Base-by-base conservation (phyloP, 1,139 yeast species). In the Yamadazyma aaseri region DNA sequence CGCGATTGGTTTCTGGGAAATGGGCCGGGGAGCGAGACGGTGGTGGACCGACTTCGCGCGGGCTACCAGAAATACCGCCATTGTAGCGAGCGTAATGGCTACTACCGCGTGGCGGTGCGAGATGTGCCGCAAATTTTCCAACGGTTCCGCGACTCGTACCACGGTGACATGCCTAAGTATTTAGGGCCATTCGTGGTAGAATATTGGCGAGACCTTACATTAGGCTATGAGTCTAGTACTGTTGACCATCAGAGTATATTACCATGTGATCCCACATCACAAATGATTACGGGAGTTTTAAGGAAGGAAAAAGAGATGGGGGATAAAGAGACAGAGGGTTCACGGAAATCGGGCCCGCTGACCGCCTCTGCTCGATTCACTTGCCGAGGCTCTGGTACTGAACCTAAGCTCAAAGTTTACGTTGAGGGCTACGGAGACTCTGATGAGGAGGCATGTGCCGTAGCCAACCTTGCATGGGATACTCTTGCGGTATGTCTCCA, bases 321-420 rank as follows among this genome's bases (percentile, higher is more conserved):
- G n/a, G n/a, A n/a, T n/a, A n/a, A n/a, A n/a, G n/a, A n/a, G 21
- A 10, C 9, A 7, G 10, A 10, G 7, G 21, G 9, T 20, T 20
- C 21, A 10, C 7, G 21, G 1, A n/a, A n/a, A n/a, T n/a, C n/a
- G n/a, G n/a, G n/a, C n/a, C n/a, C n/a, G n/a, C n/a, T n/a, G n/a
- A n/a, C n/a, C n/a, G n/a, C n/a, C n/a, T 14, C 14, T 1, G 78
- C 87, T 2, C 64, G 96, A 27, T 82, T 90, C 54, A 90, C 97
- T 0, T 80, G 86, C 32, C 71, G 98, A 33, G 97, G 97, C 0
- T 86, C 96, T 4, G 98, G 98, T 7, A 92, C 98, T 0, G 98
- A 92, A 55, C 97, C 97, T 3, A 92, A 92, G 53, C 65, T 92
- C 42, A 92, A 92, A 57, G 86, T 90, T 1, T 92, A 92, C 59